Percentiles rank a stretch among this genome's conserved stretches.
Conservation (phyloP, 345 rosid species). For the Gossypium arboreum region DNA sequence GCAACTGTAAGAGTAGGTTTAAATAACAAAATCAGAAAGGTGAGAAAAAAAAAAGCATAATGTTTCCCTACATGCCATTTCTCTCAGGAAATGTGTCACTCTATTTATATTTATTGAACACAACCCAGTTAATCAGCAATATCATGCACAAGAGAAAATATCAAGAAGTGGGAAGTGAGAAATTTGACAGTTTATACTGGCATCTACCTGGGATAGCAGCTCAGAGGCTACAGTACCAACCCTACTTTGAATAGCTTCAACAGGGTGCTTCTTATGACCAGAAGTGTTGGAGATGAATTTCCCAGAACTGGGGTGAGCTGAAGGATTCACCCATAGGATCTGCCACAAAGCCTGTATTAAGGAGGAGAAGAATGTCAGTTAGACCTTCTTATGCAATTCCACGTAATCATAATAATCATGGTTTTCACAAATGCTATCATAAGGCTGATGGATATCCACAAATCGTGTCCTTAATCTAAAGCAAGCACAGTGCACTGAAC, state of each 20-base stretch:
- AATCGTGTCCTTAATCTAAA: slow-evolving; percentile 3
- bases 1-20: slow-evolving; percentile 53
- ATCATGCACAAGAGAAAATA: neutral
- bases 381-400: neutral
- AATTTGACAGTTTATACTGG: slow-evolving; percentile 13
- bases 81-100: neutral
- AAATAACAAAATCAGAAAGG: slow-evolving; percentile 22
- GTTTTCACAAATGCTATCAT: slow-evolving; percentile 6
- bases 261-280: slow-evolving; percentile 45
- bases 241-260: slow-evolving; percentile 62
- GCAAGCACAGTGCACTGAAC: neutral
- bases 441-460: neutral
- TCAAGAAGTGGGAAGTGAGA: neutral
- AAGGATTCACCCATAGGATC: slow-evolving; percentile 78
- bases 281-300: slow-evolving; percentile 39
- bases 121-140: neutral
- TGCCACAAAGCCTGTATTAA: slow-evolving; percentile 84
- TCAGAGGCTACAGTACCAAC: slow-evolving; percentile 74
- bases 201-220: slow-evolving; percentile 86
- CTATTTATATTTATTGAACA: neutral
- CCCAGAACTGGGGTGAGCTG: slow-evolving; percentile 38
- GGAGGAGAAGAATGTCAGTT: neutral
- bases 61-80: slow-evolving; percentile 18
- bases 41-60: neutral
- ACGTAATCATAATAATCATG: neutral